Conservation (phyloP, 345 rosid genomes). For the Clausena lansium region DNA sequence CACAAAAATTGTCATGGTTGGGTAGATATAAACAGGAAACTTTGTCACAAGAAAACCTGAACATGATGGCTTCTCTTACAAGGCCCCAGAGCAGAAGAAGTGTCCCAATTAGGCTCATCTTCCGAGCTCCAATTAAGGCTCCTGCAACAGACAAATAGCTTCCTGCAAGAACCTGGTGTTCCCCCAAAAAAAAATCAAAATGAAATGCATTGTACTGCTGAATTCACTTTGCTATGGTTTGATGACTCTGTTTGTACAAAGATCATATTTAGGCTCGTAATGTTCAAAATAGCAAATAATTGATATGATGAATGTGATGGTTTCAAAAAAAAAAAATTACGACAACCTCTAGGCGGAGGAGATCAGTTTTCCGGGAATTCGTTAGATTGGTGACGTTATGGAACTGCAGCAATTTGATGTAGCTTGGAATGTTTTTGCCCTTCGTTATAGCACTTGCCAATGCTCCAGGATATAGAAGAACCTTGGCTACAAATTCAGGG, state of each 20-base stretch:
- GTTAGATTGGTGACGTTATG: slow-evolving; percentile 31
- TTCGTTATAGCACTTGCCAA: slow-evolving; percentile 40
- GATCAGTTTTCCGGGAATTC: slow-evolving; percentile 31
- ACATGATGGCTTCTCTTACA: slow-evolving; percentile 36
- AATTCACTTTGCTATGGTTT: neutral
- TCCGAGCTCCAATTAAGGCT: slow-evolving; percentile 49
- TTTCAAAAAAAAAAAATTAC: too few relatives aligned
- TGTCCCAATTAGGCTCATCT: slow-evolving; percentile 64
- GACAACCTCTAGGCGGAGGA: slow-evolving; percentile 66
- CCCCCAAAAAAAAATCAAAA: too few relatives aligned
- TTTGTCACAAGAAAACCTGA: slow-evolving; percentile 18
- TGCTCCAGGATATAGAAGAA: slow-evolving; percentile 78
- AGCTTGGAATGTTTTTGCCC: slow-evolving; percentile 36
- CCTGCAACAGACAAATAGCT: slow-evolving; percentile 71
- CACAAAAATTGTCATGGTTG: slow-evolving; percentile 42
- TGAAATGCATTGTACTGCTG: neutral
- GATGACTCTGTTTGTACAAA: too few relatives aligned
- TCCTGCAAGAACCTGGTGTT: slow-evolving; percentile 88
- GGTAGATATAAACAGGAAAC: slow-evolving; percentile 33
- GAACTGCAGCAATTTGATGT: slow-evolving; percentile 20
- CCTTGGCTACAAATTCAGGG: slow-evolving; percentile 53
- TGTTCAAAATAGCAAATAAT: too few relatives aligned
- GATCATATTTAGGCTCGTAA: too few relatives aligned
- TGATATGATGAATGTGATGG: too few relatives aligned
- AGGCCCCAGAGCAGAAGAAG: slow-evolving; percentile 86